Percentiles rank a stretch among this genome's conserved stretches.
Evolutionary conservation across 768 basidiomycete species (phyloP).

Genomic region (Infundibulicybe gibba): DNA sequence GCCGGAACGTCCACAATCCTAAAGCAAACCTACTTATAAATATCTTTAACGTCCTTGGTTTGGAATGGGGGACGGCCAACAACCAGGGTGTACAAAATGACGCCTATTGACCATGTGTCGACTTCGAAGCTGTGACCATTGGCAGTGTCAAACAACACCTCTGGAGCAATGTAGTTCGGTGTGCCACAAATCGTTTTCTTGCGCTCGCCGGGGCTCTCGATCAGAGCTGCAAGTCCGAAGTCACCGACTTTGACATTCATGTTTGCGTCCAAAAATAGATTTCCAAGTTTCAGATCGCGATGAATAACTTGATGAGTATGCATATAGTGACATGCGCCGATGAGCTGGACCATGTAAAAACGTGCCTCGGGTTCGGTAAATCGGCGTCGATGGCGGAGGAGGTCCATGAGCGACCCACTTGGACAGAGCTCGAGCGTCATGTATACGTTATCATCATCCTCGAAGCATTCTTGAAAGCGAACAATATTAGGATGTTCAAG

Average conservation of each 20-base stretch:
- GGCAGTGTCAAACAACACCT: constrained; percentile 92
- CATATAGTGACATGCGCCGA: constrained; percentile 97
- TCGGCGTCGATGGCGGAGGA: constrained; percentile 81
- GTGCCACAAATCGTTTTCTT: constrained; percentile 99
- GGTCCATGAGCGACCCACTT: constrained; percentile 87
- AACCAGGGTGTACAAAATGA: constrained; percentile 93
- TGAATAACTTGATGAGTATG: constrained; percentile 96
- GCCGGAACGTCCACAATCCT: too few species aligned
- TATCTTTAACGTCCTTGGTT: constrained; percentile 95
- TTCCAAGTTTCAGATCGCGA: constrained; percentile 94
- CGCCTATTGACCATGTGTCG: constrained; percentile 96
- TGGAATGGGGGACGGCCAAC: constrained; percentile 98
- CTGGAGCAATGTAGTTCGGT: constrained; percentile 98
- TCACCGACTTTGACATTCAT: constrained; percentile 98
- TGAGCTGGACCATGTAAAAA: constrained; percentile 90
- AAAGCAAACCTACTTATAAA: constrained; percentile 71
- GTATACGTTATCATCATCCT: constrained; percentile 94
- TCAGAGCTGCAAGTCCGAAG: constrained; percentile 94
- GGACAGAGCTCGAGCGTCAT: constrained; percentile 94
- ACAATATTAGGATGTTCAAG: constrained; percentile 93
- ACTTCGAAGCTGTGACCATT: constrained; percentile 99
- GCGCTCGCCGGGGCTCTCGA: constrained; percentile 93
- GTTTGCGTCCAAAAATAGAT: constrained; percentile 84
- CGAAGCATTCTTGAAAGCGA: constrained; percentile 88
- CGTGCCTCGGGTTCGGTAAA: constrained; percentile 92